Evolutionary conservation across 306 rosid genomes (phyloP).

Genomic region (Elaeagnus macrophylla): DNA sequence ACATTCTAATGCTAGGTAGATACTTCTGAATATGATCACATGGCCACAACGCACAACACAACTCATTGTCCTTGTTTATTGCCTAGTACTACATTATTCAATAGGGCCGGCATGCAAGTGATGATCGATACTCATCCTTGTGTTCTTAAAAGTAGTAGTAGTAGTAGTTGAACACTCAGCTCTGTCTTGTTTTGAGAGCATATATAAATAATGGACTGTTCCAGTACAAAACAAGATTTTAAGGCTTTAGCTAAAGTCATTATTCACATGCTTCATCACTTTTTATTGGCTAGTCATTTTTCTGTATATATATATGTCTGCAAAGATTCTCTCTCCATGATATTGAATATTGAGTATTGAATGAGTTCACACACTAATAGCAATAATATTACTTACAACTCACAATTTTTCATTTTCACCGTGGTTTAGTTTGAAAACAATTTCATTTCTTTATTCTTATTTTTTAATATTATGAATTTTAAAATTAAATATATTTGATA

Average conservation of each 20-base stretch:
- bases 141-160: too few relatives aligned
- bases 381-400: too few relatives aligned
- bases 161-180: neutral
- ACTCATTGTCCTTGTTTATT: too few relatives aligned
- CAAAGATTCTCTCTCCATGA: slow-evolving; percentile 21
- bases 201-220: slow-evolving; percentile 4
- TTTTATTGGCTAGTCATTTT: too few relatives aligned
- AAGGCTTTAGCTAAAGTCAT: slow-evolving; percentile 6
- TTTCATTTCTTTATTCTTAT: too few relatives aligned
- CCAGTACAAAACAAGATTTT: slow-evolving; percentile 3
- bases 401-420: too few relatives aligned
- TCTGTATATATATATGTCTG: neutral
- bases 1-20: neutral
- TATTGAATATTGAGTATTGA: too few relatives aligned
- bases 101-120: neutral
- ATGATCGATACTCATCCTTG: neutral
- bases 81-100: neutral
- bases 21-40: slow-evolving; percentile 5
- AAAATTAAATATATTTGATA: too few relatives aligned
- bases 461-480: too few relatives aligned
- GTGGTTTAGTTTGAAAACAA: too few relatives aligned
- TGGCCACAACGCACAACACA: slow-evolving; percentile 13
- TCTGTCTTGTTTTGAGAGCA: neutral
- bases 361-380: too few relatives aligned
- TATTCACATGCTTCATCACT: too few relatives aligned